phyloP scores from a whole-genome alignment of 2,329 filamentous ascomycete species.

The Tolypocladium inflatum region DNA sequence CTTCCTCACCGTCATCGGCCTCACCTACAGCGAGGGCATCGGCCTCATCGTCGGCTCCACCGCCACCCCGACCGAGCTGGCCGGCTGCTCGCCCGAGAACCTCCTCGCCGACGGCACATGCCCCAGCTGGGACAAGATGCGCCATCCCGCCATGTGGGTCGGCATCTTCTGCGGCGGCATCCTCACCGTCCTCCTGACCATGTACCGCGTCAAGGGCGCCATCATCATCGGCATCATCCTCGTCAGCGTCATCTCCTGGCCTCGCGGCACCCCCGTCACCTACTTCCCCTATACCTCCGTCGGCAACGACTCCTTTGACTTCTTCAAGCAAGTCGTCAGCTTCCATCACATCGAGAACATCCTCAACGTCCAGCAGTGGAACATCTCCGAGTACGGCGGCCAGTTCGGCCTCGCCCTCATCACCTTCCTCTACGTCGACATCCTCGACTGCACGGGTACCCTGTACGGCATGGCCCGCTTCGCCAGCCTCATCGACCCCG shows the following conservation, averaged over 20 bases:
- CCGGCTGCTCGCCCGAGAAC: constrained; percentile 51
- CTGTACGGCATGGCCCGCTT: constrained; percentile 86
- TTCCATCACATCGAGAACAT: constrained; percentile 69
- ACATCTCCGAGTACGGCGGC: constrained; percentile 56
- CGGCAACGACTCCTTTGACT: constrained; percentile 66
- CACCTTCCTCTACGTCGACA: constrained; percentile 86
- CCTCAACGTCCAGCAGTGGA: constrained; percentile 65
- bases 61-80: constrained; percentile 62
- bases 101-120: constrained; percentile 45
- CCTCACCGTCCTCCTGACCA: constrained; percentile 69
- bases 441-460: constrained; percentile 78
- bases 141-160: constrained; percentile 75
- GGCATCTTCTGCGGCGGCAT: constrained; percentile 82
- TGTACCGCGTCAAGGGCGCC: constrained; percentile 80
- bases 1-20: constrained; percentile 66
- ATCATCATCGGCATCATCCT: constrained; percentile 76
- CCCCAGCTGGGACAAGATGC: constrained; percentile 60
- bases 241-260: constrained; percentile 85
- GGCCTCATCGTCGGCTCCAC: constrained; percentile 63
- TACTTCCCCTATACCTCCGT: constrained; percentile 67
- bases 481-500: constrained; percentile 68
- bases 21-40: constrained; percentile 76
- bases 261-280: constrained; percentile 63
- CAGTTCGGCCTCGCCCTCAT: constrained; percentile 78
- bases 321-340: constrained; percentile 80